A percentile compares a stretch with the other conserved stretches of the same genome.
Evolutionary conservation across 139 green algal genomes (phyloP).

Genomic region (Micromonas pusilla): DNA sequence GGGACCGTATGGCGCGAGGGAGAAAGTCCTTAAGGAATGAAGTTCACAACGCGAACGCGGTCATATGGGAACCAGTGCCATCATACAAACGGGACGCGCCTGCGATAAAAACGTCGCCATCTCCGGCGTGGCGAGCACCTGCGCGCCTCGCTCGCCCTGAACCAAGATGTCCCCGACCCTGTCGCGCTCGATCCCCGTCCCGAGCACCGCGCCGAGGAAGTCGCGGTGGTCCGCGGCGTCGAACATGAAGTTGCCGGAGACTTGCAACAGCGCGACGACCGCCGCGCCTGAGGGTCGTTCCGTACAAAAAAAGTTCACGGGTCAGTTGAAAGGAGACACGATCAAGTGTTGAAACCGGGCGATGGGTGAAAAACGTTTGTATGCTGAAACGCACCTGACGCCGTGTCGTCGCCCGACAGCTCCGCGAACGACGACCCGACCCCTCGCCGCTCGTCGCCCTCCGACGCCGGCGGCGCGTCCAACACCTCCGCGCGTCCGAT

Average conservation of each 20-base stretch:
- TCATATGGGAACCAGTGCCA: too few species aligned
- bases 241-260: conserved; percentile 33
- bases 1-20: too few species aligned
- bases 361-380: too few species aligned
- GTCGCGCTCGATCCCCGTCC: conserved; percentile 30
- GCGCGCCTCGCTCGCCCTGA: conserved; percentile 29
- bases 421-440: conserved; percentile 7
- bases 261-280: not conserved
- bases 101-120: conserved; percentile 29
- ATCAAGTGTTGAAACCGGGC: too few species aligned
- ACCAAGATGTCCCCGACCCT: conserved; percentile 42
- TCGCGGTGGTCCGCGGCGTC: conserved; percentile 32
- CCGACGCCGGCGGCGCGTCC: not conserved
- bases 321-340: too few species aligned
- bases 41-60: too few species aligned
- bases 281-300: too few species aligned
- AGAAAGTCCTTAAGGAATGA: too few species aligned
- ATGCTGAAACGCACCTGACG: not conserved
- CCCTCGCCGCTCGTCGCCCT: not conserved
- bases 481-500: not conserved
- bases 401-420: not conserved
- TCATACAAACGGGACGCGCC: too few species aligned
- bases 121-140: conserved; percentile 29
- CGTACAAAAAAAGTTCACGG: too few species aligned
- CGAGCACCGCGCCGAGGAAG: conserved; percentile 39